These are phyloP conservation scores for Coleophoma eucalyptorum DNA, from an alignment of 2,329 filamentous ascomycete genomes.

Conservation along the genomic window DNA sequence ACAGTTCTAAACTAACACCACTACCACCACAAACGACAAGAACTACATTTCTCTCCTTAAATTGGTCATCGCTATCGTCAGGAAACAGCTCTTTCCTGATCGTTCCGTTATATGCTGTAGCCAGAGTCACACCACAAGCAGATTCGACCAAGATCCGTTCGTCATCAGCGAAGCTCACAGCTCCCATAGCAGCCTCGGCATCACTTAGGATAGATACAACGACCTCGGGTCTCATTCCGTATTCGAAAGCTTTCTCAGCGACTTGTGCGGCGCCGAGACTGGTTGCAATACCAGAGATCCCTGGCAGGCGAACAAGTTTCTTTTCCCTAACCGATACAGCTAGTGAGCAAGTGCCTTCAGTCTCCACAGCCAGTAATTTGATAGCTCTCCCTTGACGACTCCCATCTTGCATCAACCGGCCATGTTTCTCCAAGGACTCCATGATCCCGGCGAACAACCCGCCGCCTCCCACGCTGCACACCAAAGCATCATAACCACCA, in stretches of 20 bases:
- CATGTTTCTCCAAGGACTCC: constrained; percentile 43
- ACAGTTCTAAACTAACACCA: constrained; percentile 58
- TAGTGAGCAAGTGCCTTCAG: constrained; percentile 68
- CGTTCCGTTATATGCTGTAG: constrained; percentile 59
- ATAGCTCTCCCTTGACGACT: constrained; percentile 13
- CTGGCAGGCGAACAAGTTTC: constrained; percentile 57
- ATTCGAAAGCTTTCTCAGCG: constrained; percentile 62
- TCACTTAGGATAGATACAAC: constrained; percentile 64
- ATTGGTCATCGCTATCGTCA: constrained; percentile 50
- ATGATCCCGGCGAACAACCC: constrained; percentile 76
- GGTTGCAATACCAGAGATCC: constrained; percentile 73
- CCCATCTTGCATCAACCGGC: constrained; percentile 5
- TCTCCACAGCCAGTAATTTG: constrained; percentile 72
- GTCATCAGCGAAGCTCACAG: constrained; percentile 75
- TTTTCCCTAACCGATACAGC: constrained; percentile 54
- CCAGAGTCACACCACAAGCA: constrained; percentile 79
- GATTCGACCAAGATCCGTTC: constrained; percentile 78
- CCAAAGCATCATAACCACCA: constrained; percentile 59
- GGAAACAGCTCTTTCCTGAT: constrained; percentile 58
- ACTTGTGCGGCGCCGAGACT: constrained; percentile 73
- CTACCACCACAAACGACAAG: constrained; percentile 81
- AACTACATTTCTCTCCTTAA: constrained; percentile 68
- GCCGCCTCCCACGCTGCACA: constrained; percentile 79
- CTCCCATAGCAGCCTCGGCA: constrained; percentile 75
- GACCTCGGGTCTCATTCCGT: constrained; percentile 50